phyloP scores from a whole-genome alignment of 2,329 filamentous ascomycete species.

The Alternaria rosae region DNA sequence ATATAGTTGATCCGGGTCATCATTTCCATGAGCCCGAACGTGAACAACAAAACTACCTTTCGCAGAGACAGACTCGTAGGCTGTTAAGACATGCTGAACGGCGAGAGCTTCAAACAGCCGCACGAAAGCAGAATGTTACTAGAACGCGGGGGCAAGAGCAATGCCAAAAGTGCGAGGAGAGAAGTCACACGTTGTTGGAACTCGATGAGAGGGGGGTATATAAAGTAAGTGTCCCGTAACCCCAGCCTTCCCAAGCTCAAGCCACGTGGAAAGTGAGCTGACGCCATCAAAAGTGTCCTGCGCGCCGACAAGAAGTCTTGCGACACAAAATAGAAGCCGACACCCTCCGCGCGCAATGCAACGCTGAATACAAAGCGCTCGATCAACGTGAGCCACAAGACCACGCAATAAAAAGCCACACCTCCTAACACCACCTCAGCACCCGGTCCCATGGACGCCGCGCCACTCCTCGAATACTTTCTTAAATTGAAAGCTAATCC shows the following conservation, averaged over 20 bases:
- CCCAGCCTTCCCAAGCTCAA: neutral
- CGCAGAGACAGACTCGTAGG: neutral
- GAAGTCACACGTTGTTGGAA: neutral
- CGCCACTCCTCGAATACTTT: neutral
- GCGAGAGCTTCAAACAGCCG: neutral
- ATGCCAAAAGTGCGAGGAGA: neutral
- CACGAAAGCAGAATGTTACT: neutral
- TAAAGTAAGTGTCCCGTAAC: neutral
- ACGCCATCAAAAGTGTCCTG: neutral
- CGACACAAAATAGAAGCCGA: neutral
- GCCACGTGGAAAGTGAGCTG: neutral
- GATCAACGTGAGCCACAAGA: neutral
- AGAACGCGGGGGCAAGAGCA: neutral
- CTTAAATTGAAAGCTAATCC: neutral
- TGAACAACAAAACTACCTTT: neutral
- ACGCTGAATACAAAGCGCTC: neutral
- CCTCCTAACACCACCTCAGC: too few relatives aligned
- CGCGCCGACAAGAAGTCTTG: neutral
- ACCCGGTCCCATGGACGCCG: neutral
- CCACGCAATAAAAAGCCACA: neutral
- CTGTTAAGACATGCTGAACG: neutral
- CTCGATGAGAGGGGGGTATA: neutral
- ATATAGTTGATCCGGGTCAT: neutral
- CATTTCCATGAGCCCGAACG: neutral
- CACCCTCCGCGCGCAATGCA: neutral